Evolutionary conservation across 2,329 filamentous ascomycete genomes (phyloP).

Genomic region (Chalaropsis ovoidea): DNA sequence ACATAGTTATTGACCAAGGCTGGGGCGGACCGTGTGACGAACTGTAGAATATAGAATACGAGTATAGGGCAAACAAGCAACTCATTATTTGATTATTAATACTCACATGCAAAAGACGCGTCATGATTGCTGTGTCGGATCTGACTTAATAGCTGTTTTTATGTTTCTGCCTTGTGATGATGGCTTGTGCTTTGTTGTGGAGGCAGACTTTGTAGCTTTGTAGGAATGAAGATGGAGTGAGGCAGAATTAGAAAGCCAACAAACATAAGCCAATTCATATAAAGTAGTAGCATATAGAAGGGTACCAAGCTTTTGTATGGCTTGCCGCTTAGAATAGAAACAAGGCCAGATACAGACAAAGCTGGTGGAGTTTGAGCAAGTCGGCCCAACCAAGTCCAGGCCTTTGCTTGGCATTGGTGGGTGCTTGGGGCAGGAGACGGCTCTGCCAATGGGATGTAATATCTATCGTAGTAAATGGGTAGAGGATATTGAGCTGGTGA

Average conservation of each 20-base stretch:
- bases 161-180: slow-evolving; percentile 5
- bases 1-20: neutral
- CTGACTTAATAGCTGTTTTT: neutral
- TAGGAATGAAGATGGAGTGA: neutral
- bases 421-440: neutral
- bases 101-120: neutral
- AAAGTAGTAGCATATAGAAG: neutral
- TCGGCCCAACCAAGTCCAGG: neutral
- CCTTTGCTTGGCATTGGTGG: neutral
- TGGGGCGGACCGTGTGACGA: neutral
- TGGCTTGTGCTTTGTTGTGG: slow-evolving; percentile 13
- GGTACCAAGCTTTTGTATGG: neutral
- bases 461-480: too few relatives aligned
- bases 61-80: neutral
- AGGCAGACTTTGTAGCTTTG: neutral
- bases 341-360: neutral
- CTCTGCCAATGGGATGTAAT: neutral
- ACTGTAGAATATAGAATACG: neutral
- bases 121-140: neutral
- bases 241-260: slow-evolving; percentile 1
- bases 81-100: neutral
- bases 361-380: neutral
- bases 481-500: too few relatives aligned
- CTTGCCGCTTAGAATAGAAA: slow-evolving; percentile 1
- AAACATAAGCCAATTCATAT: neutral